Percentiles rank a stretch among this genome's conserved stretches.
Evolutionary conservation across 768 basidiomycete genomes (phyloP).

Genomic region (Russula foetens): DNA sequence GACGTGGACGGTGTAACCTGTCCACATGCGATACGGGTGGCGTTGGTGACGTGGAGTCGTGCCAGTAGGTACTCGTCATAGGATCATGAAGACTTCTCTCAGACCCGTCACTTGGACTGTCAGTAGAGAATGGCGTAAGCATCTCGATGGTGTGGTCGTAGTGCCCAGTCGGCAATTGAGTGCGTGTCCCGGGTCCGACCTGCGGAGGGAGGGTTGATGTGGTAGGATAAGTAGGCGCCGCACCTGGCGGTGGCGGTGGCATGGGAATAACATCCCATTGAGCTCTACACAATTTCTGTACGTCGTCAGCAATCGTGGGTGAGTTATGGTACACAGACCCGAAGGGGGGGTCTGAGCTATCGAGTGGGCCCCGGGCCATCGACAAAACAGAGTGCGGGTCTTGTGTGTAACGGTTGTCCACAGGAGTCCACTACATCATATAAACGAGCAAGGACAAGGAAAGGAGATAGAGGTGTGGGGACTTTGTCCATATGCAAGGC

Average conservation of each 20-base stretch:
- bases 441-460: no score
- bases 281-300: background rate
- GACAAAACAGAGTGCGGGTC: background rate
- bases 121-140: background rate
- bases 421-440: no score
- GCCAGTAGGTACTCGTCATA: background rate
- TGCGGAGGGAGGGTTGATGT: background rate
- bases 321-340: background rate
- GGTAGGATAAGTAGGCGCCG: background rate
- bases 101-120: background rate
- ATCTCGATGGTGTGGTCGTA: background rate
- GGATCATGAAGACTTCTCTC: background rate
- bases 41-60: background rate
- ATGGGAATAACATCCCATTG: background rate
- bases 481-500: background rate
- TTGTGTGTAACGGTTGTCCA: background rate
- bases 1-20: no score
- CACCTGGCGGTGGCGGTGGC: background rate
- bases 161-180: no score
- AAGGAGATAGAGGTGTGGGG: background rate
- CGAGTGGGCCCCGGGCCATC: no score
- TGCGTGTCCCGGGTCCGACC: no score
- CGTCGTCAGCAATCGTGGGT: background rate
- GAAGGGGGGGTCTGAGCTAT: background rate
- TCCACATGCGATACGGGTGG: background rate